Conservation (phyloP, 768 basidiomycete genomes). For the Coprinopsis strossmayeri region DNA sequence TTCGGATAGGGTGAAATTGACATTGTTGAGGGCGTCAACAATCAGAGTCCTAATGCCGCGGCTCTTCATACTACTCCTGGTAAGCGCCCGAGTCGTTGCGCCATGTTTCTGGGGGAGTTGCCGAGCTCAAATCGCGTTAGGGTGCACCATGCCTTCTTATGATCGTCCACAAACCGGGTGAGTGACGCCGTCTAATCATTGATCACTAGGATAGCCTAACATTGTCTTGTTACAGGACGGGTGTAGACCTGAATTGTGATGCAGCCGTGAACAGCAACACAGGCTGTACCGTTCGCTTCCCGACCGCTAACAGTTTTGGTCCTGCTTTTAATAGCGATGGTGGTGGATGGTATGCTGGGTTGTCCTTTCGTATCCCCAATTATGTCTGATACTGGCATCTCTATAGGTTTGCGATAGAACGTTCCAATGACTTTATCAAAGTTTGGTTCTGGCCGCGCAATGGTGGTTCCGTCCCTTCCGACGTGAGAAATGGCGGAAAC, state of each 20-base stretch:
- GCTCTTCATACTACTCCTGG: conserved; percentile 33
- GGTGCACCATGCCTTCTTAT: neutral
- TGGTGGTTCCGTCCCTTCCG: conserved; percentile 39
- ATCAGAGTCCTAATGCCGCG: conserved; percentile 28
- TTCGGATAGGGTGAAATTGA: conserved; percentile 32
- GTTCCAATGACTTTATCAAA: conserved; percentile 47
- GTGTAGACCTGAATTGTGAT: neutral
- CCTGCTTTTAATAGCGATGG: conserved; percentile 50
- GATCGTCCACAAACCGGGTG: neutral
- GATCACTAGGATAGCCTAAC: neutral
- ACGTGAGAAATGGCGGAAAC: conserved; percentile 33
- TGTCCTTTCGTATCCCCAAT: too few relatives aligned
- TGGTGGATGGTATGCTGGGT: conserved; percentile 63
- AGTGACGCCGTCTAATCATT: too few relatives aligned
- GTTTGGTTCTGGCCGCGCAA: conserved; percentile 71
- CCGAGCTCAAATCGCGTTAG: neutral
- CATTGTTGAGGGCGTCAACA: conserved; percentile 37
- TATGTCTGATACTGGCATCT: too few relatives aligned
- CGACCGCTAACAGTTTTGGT: conserved; percentile 42
- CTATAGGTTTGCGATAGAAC: conserved; percentile 60
- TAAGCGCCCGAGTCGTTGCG: conserved; percentile 32
- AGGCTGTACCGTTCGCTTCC: conserved; percentile 25
- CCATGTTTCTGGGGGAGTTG: conserved; percentile 10
- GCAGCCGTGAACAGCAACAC: conserved; percentile 16
- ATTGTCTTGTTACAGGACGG: neutral